Base-by-base conservation (phyloP, 805 yeast species). In the Maudiozyma bulderi region DNA sequence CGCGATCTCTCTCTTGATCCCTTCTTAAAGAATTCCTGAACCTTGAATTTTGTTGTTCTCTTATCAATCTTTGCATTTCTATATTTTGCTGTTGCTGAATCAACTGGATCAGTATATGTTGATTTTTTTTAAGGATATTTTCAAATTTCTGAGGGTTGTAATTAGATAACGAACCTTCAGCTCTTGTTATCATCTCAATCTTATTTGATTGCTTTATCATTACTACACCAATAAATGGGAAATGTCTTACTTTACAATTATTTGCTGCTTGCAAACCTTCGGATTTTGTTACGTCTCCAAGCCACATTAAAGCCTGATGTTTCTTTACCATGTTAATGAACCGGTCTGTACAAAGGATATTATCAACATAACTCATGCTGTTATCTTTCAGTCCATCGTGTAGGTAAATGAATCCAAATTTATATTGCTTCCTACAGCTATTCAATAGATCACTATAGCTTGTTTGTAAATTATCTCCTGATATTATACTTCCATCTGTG, bases 191-290 rank as follows among this genome's bases (percentile, higher is more conserved):
- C 13, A 72, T 44, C 43, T 61, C 65, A 8, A 63, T 53, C 40
- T 56, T 60, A 30, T 53, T 54, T 7, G 54, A 70, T 45, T 81
- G 75, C 14, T 87, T 84, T 48, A 88, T 71, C 44, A 88, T 82
- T 9, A 93, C 64, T 10, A 90, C 68, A 0, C 91, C 95, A 34
- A 86, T 64, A 60, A 86, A 84, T n/a, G 99, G 99, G 58, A 82
- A 81, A 54, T 78, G 76, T 20, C 87, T 75, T 40, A 83, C 82
- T 50, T 78, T 76, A 51, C 90, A 74, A 38, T 83, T 80, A 59
- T 84, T 82, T 0, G 95, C 84, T 13, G 88, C 81, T 57, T 87
- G 95, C 59, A 78, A 81, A 1, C 91, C 86, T 64, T 91, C 98
- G 20, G 89, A 79, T 49, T 81, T 80, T n/a, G 77, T 75, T 28